phyloP scores from a whole-genome alignment of 345 rosid species.

The Pugionium dolabratum region DNA sequence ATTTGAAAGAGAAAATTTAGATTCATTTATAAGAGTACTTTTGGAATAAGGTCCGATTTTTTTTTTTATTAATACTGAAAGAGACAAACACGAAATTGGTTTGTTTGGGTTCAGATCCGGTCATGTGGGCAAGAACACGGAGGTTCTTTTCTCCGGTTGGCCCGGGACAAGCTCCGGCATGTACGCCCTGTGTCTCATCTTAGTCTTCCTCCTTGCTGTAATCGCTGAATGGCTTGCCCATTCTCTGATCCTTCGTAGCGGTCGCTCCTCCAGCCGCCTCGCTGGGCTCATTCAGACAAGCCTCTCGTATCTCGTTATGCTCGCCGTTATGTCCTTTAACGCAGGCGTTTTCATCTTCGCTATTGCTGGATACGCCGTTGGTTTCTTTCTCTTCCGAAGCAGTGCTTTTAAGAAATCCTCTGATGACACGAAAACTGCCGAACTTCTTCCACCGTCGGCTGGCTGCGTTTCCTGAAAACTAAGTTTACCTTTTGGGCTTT shows the following conservation, averaged over 20 bases:
- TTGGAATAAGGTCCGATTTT: too few species aligned
- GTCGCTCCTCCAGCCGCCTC: conserved; percentile 31
- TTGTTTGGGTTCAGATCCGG: too few species aligned
- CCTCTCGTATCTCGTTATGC: conserved; percentile 68
- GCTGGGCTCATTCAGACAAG: conserved; percentile 60
- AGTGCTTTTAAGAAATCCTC: conserved; percentile 42
- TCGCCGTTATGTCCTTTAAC: conserved; percentile 86
- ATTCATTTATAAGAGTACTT: too few species aligned
- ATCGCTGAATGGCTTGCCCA: conserved; percentile 61
- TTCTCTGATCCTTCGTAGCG: conserved; percentile 32
- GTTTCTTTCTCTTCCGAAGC: conserved; percentile 65
- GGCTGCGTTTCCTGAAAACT: conserved; percentile 31
- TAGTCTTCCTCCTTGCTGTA: conserved; percentile 48
- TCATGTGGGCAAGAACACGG: conserved; percentile 48
- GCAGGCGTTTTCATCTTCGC: conserved; percentile 72
- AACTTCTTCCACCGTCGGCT: conserved; percentile 44
- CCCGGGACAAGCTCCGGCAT: conserved; percentile 54
- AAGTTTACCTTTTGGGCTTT: background rate
- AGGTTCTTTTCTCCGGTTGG: conserved; percentile 71
- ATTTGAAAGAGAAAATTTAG: too few species aligned
- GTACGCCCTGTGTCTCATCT: conserved; percentile 53
- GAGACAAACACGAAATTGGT: too few species aligned
- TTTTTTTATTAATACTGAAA: too few species aligned
- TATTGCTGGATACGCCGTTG: conserved; percentile 62
- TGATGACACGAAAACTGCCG: conserved; percentile 36